Evolutionary conservation across 345 rosid genomes (phyloP).

Genomic region (Fremontodendron californicum): DNA sequence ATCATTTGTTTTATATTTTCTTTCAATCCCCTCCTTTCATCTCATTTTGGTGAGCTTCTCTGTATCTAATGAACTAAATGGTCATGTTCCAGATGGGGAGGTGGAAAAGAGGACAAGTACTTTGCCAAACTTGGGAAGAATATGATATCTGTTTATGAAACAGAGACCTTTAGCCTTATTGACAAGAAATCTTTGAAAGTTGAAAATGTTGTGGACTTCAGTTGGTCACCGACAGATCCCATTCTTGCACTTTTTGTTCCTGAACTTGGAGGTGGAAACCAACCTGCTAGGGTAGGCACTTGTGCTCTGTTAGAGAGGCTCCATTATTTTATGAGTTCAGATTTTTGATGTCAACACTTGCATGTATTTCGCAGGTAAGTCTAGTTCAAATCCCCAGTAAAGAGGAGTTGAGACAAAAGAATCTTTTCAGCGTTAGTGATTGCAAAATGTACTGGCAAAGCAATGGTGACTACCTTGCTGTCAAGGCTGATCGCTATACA

Average conservation of each 20-base stretch:
- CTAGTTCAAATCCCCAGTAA: constrained; percentile 88
- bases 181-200: constrained; percentile 93
- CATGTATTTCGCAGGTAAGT: constrained; percentile 51
- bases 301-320: background rate
- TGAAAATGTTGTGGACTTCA: constrained; percentile 79
- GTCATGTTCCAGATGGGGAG: constrained; percentile 64
- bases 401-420: constrained; percentile 88
- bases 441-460: constrained; percentile 99
- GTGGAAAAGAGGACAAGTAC: constrained; percentile 83
- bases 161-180: constrained; percentile 74
- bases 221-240: constrained; percentile 94
- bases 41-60: background rate
- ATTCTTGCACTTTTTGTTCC: constrained; percentile 85
- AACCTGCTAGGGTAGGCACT: constrained; percentile 82
- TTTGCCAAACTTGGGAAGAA: constrained; percentile 85
- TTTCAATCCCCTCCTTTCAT: background rate
- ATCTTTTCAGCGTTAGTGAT: constrained; percentile 92
- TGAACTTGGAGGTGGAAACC: constrained; percentile 97
- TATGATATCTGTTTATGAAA: constrained; percentile 83
- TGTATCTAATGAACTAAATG: constrained; percentile 1
- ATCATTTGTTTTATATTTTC: background rate
- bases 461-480: constrained; percentile 92
- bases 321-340: background rate
- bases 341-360: background rate
- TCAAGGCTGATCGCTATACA: constrained; percentile 86